phyloP scores from a whole-genome alignment of 2,329 filamentous ascomycete species.

The Fusarium sp. region DNA sequence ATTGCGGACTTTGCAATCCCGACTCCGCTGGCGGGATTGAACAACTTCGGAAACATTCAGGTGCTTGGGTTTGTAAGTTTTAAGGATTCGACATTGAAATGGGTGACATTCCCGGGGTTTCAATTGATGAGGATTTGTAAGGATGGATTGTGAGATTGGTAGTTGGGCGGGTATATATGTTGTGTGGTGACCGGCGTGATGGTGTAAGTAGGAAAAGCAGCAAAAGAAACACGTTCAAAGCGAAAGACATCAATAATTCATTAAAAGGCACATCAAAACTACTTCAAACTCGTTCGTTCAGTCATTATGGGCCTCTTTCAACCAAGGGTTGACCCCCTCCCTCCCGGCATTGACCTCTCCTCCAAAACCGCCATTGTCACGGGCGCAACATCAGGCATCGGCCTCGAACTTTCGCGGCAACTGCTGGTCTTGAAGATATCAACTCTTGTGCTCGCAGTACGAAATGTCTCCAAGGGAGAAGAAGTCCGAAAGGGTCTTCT shows the following conservation, averaged over 20 bases:
- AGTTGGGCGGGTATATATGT: not conserved
- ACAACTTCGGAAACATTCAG: not conserved
- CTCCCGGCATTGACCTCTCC: slow-evolving; percentile 33
- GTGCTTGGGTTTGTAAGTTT: not conserved
- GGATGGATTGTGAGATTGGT: not conserved
- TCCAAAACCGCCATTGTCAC: slow-evolving; percentile 55
- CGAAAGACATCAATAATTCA: not conserved
- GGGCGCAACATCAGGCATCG: slow-evolving; percentile 58
- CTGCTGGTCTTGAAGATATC: slow-evolving; percentile 50
- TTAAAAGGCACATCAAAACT: rapidly evolving
- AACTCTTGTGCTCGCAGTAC: slow-evolving; percentile 56
- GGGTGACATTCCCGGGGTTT: not conserved
- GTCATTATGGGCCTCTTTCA: slow-evolving; percentile 18
- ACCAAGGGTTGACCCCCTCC: slow-evolving; percentile 23
- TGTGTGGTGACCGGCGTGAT: not conserved
- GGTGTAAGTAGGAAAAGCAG: not conserved
- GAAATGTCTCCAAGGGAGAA: slow-evolving; percentile 48
- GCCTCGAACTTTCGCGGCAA: slow-evolving; percentile 54
- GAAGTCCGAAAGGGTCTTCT: slow-evolving; percentile 28
- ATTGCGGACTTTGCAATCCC: not conserved
- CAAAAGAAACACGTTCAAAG: not conserved
- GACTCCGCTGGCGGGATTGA: not conserved
- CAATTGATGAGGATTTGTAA: not conserved
- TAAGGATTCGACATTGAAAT: not conserved
- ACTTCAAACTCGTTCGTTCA: not conserved